Evolutionary conservation across 2,329 filamentous ascomycete species (phyloP), one percentile per base, ranked within the genome.

Genomic region (Aureobasidium sp.): DNA sequence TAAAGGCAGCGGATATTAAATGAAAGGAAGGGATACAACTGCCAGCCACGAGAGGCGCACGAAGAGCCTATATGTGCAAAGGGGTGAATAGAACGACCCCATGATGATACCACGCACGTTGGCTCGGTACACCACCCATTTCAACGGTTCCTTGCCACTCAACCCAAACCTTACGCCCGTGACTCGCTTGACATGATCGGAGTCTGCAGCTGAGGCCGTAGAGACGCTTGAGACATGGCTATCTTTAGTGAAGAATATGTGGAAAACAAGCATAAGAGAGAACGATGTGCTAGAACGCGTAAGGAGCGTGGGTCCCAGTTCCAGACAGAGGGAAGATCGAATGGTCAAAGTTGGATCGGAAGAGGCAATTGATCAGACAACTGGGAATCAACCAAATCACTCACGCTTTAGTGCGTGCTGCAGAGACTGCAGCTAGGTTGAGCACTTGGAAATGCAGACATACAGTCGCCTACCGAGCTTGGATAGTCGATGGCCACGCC

Each of bases 161-260:
- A 46, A 57, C 29, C 53, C 42, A 46, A 57, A 57, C 19, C 19
- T 42, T 57, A 37, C 31, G 53, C 53, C 40, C 43, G 35, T 49
- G 55, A 58, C 55, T 49, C 43, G 43, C 42, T 46, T 57, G 53
- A 57, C 53, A 57, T 35, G 40, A 42, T 35, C 37, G 29, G 17
- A 45, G 19, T 8, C 19, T 45, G 53, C 42, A 57, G 53, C 53
- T 57, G 53, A 46, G 29, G 53, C 31, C 55, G 43, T 40, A 49
- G n/a, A 17, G 42, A 31, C 31, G 21, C 42, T 49, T 58, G 55
- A 58, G 55, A 58, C 55, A 58, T 45, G 55, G 43, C 55, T 58
- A 58, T 58, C 54, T 49, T 58, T 58, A 58, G 55, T 58, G 55
- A 33, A 38, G 31, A 40, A 38, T 33, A 49, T 21, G 15, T 40